phyloP scores from a whole-genome alignment of 805 yeast genomes.

The Torulaspora franciscae region DNA sequence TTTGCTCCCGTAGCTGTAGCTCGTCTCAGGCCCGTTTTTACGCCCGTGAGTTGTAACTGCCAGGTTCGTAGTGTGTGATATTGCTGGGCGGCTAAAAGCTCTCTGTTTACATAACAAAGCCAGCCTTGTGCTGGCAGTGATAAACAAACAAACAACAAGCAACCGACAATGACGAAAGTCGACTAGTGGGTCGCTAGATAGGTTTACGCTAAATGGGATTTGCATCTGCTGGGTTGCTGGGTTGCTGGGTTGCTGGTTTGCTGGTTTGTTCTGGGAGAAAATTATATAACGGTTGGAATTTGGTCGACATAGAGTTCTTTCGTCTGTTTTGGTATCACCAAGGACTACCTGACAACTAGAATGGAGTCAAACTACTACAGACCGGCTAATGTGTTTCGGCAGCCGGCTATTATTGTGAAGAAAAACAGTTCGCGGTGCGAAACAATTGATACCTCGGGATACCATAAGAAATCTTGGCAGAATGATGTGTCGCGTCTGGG shows the following conservation, averaged over 20 bases:
- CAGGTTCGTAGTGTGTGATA: neutral
- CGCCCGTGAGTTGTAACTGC: too few species aligned
- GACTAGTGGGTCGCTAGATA: too few species aligned
- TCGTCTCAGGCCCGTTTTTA: too few species aligned
- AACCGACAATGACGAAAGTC: neutral
- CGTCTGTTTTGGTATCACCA: neutral
- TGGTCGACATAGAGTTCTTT: neutral
- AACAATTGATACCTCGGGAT: constrained; percentile 1
- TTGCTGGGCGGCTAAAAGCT: neutral
- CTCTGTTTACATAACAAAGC: constrained; percentile 1
- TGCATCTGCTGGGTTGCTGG: constrained; percentile 1
- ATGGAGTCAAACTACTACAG: constrained; percentile 18
- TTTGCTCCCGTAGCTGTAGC: neutral
- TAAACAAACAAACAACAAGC: neutral
- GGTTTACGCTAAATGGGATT: neutral
- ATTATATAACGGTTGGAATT: constrained; percentile 1
- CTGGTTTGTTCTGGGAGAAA: neutral
- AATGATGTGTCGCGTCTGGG: constrained; percentile 19
- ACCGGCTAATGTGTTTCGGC: constrained; percentile 29
- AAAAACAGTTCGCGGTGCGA: constrained; percentile 11
- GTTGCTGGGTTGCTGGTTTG: neutral
- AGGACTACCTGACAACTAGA: neutral
- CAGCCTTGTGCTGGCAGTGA: neutral
- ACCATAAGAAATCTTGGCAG: constrained; percentile 22
- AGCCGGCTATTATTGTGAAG: constrained; percentile 24